phyloP scores from a whole-genome alignment of 1,284 basidiomycete species.

The Chalciporus sp. region DNA sequence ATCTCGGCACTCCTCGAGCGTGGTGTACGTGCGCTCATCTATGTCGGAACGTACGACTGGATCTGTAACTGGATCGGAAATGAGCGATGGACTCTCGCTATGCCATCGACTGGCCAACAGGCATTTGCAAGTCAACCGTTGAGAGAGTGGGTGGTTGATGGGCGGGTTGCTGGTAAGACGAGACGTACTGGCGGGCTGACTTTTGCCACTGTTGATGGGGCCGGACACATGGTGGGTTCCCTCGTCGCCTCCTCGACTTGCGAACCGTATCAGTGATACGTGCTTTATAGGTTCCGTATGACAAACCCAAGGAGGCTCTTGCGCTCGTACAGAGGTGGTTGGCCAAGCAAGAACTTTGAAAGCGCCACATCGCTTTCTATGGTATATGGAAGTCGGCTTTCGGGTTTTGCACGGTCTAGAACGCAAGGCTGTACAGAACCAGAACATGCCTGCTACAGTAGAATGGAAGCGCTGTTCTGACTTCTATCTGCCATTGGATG shows the following conservation, averaged over 20 bases:
- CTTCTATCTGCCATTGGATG: neutral
- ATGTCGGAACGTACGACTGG: constrained; percentile 73
- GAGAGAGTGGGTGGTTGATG: constrained; percentile 58
- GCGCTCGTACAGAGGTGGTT: constrained; percentile 57
- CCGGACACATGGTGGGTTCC: constrained; percentile 64
- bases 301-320: constrained; percentile 60
- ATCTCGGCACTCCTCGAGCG: constrained; percentile 75
- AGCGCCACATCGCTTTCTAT: neutral
- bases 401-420: neutral
- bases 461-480: neutral
- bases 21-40: constrained; percentile 73
- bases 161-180: constrained; percentile 54
- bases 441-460: neutral
- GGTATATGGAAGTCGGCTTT: neutral
- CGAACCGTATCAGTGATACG: neutral
- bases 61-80: constrained; percentile 81
- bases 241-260: neutral
- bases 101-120: constrained; percentile 66
- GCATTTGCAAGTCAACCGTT: constrained; percentile 49
- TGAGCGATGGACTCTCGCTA: constrained; percentile 59
- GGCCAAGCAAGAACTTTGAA: constrained; percentile 37
- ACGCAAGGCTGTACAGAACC: neutral
- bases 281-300: constrained; percentile 56
- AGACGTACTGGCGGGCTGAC: constrained; percentile 62
- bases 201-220: constrained; percentile 60